Percentiles rank a stretch among this genome's conserved stretches.
phyloP scores from a whole-genome alignment of 1,139 yeast genomes.

The Magnusiomyces clavatus region DNA sequence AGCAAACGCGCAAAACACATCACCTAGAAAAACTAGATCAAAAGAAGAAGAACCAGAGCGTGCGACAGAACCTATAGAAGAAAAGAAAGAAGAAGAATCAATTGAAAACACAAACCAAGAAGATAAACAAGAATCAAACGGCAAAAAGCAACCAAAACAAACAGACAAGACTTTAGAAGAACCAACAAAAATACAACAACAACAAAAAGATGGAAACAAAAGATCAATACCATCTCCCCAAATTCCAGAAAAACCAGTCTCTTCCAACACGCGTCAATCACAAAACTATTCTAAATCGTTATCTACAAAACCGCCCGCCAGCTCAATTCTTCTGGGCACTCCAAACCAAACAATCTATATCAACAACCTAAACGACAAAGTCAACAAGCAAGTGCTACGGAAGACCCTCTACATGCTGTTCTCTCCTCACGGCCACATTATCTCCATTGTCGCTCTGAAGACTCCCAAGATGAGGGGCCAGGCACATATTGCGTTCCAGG shows the following conservation, averaged over 20 bases:
- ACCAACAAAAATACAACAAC: neutral
- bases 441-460: constrained; percentile 45
- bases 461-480: constrained; percentile 59
- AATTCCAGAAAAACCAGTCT: neutral
- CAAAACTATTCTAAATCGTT: neutral
- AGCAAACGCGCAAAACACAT: neutral
- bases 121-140: neutral
- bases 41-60: neutral
- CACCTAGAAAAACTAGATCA: neutral
- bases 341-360: constrained; percentile 52
- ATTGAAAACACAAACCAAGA: neutral
- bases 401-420: constrained; percentile 49
- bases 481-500: constrained; percentile 59
- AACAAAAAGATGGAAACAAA: neutral
- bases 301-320: neutral
- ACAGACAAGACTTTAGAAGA: neutral
- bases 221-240: neutral
- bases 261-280: neutral
- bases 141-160: neutral
- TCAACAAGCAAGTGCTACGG: constrained; percentile 31
- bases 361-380: constrained; percentile 57
- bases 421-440: constrained; percentile 60
- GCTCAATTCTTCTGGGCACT: constrained; percentile 13
- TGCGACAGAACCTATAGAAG: neutral
- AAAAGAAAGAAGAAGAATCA: neutral